Evolutionary conservation across 139 green algal genomes (phyloP), one percentile per base, ranked within the genome.

Genomic region (Pycnococcus provasolii): DNA sequence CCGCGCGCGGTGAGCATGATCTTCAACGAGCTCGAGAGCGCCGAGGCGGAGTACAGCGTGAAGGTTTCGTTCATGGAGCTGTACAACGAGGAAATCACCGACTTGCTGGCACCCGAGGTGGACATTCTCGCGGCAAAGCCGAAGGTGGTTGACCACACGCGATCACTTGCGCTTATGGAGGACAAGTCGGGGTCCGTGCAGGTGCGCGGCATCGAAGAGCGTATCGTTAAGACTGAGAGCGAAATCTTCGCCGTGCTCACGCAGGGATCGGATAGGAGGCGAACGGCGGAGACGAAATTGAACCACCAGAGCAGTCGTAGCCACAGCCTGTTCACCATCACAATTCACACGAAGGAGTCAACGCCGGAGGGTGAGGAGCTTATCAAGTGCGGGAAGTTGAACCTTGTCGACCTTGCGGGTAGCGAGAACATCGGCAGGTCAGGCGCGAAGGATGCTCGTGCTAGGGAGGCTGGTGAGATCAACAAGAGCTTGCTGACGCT

Each of bases 11-110:
- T 98, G 53, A 85, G 89, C 73, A 87, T 95, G 62, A 90, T 99
- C 39, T 99, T 99, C 68, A 73, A 87, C 53, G 73, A 83, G 8
- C 84, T 98, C 42, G 85, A 97, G 60, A 67, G 58, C 50, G 80
- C 76, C 15, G 54, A 50, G 1, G 57, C 67, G 15, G 86, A 92
- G 70, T 87, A 85, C 41, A 83, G 62, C 39, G 82, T 92, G 13
- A 91, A 91, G 64, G 81, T 79, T 2, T 79, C 77, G 39, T 99
- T 95, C 76, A 72, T 99, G 68, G 93, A 99, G 87, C 82, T 99
- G 50, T 99, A 99, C 86, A 98, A 99, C 76, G 93, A 99, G 77
- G 92, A 99, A 80, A 86, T 96, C 15, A 97, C 90, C 2, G 93
- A 99, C 71, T 75, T 99, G 65, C 80, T 98, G 71, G 83, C 77